Evolutionary conservation across 2,329 filamentous ascomycete species (phyloP).

Genomic region (Macrophomina tecta): DNA sequence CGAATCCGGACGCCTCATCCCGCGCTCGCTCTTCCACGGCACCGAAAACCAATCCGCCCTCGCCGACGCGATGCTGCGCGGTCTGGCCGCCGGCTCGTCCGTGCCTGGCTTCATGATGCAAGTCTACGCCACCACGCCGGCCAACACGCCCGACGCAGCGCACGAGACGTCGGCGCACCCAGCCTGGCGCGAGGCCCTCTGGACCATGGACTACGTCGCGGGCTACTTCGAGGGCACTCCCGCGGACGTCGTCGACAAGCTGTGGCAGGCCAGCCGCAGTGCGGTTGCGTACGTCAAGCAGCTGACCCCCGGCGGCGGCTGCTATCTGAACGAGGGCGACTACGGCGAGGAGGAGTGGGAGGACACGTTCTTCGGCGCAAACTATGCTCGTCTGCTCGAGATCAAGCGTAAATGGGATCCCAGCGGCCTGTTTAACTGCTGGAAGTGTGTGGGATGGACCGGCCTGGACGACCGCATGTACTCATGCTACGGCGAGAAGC

Average conservation of each 20-base stretch:
- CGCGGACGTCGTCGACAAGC: not conserved
- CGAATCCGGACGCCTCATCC: slow-evolving; percentile 43
- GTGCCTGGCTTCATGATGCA: slow-evolving; percentile 32
- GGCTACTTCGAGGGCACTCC: slow-evolving; percentile 39
- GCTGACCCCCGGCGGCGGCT: slow-evolving; percentile 43
- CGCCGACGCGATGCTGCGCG: slow-evolving; percentile 39
- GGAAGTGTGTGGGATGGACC: slow-evolving; percentile 32
- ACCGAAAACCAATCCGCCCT: slow-evolving; percentile 33
- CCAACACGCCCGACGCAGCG: slow-evolving; percentile 39
- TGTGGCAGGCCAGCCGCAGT: slow-evolving; percentile 33
- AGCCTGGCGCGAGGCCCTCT: slow-evolving; percentile 41
- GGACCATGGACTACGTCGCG: slow-evolving; percentile 33
- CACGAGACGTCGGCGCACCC: slow-evolving; percentile 41
- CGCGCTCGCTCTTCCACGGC: slow-evolving; percentile 37
- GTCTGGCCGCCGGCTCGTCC: slow-evolving; percentile 34
- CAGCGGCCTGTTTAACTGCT: slow-evolving; percentile 28
- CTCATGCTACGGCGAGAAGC: slow-evolving; percentile 21
- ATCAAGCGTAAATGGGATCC: slow-evolving; percentile 39
- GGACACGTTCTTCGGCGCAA: slow-evolving; percentile 30
- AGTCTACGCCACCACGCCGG: slow-evolving; percentile 44
- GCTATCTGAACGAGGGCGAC: slow-evolving; percentile 27
- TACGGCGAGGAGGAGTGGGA: slow-evolving; percentile 26
- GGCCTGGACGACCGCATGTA: slow-evolving; percentile 18
- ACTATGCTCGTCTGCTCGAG: slow-evolving; percentile 32
- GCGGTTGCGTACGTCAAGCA: slow-evolving; percentile 42